A percentile compares a stretch with the other conserved stretches of the same genome.
phyloP scores from a whole-genome alignment of 139 green algal species.

The Nannochloris sp. region DNA sequence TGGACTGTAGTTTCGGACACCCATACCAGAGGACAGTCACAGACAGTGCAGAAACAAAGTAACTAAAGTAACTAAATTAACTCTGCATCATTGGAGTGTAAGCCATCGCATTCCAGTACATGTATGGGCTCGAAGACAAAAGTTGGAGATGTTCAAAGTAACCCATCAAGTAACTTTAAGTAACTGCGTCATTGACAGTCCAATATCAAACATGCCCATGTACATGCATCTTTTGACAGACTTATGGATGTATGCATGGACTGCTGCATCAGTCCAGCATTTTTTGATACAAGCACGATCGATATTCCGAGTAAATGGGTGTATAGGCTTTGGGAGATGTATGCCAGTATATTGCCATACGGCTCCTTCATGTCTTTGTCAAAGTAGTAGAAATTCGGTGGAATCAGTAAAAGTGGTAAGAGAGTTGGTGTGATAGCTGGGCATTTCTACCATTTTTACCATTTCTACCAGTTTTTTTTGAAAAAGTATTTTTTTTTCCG shows the following conservation, averaged over 20 bases:
- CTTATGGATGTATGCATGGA: neutral
- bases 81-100: slow-evolving; percentile 5
- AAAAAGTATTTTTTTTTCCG: neutral
- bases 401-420: slow-evolving; percentile 5
- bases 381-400: neutral
- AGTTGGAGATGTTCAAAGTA: neutral
- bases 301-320: neutral
- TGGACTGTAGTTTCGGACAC: neutral
- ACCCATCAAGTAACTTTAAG: slow-evolving; percentile 1
- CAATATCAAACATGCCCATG: slow-evolving; percentile 3
- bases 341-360: neutral
- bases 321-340: neutral
- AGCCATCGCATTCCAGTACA: neutral
- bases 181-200: slow-evolving; percentile 4
- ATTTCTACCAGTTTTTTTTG: slow-evolving; percentile 1
- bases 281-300: slow-evolving; percentile 1
- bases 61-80: slow-evolving; percentile 3
- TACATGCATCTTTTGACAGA: slow-evolving; percentile 5
- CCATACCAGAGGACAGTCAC: neutral
- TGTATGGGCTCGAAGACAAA: neutral
- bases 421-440: slow-evolving; percentile 3
- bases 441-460: slow-evolving; percentile 5
- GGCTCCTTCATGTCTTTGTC: neutral
- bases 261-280: neutral
- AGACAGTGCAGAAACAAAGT: neutral